Conservation (phyloP, 129 eudicot genomes). For the Lactuca saligna region DNA sequence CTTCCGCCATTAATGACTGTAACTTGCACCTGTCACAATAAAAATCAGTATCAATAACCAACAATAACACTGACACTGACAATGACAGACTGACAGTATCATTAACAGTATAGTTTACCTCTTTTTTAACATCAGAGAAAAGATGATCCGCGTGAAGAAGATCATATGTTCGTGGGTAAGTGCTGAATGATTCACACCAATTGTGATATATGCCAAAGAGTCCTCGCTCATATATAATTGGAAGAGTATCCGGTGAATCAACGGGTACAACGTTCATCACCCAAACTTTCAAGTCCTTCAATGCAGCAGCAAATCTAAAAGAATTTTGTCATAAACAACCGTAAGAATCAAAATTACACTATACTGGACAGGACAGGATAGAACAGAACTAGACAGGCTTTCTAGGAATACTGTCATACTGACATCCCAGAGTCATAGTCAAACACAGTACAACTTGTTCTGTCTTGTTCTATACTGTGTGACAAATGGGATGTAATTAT, state of each 20-base stretch:
- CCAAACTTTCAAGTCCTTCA: slow-evolving; percentile 61
- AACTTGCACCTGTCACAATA: slow-evolving; percentile 56
- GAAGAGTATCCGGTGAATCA: slow-evolving; percentile 63
- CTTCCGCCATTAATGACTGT: slow-evolving; percentile 57
- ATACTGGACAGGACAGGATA: too few relatives aligned
- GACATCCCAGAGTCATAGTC: too few relatives aligned
- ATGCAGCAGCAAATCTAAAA: slow-evolving; percentile 63
- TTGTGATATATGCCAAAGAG: slow-evolving; percentile 60
- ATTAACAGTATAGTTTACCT: slow-evolving; percentile 31
- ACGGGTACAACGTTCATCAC: slow-evolving; percentile 68
- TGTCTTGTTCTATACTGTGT: too few relatives aligned
- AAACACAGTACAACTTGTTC: too few relatives aligned
- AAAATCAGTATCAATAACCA: background rate
- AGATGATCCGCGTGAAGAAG: slow-evolving; percentile 73
- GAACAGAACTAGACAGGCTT: too few relatives aligned
- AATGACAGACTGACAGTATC: background rate
- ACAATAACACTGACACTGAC: background rate
- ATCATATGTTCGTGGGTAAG: slow-evolving; percentile 72
- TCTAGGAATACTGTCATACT: too few relatives aligned
- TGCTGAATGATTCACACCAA: slow-evolving; percentile 74
- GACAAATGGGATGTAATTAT: too few relatives aligned
- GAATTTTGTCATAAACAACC: background rate
- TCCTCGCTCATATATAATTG: slow-evolving; percentile 65
- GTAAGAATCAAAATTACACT: too few relatives aligned
- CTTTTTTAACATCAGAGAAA: slow-evolving; percentile 62